Percentiles rank a stretch among this genome's conserved stretches.
phyloP scores from a whole-genome alignment of 148 eudicot genomes.

The Spergularia bocconei region DNA sequence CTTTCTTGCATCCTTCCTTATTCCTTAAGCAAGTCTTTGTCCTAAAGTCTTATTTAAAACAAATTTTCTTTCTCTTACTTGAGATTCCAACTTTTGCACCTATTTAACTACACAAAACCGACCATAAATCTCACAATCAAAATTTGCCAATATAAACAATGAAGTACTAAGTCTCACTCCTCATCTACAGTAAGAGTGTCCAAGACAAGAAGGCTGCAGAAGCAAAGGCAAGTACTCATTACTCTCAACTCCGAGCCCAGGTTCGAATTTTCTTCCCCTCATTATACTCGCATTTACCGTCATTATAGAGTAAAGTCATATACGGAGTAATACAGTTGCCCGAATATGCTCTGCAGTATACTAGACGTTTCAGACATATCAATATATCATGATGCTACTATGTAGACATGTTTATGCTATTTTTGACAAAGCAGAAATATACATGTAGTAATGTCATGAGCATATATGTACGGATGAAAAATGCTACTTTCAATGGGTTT shows the following conservation, averaged over 20 bases:
- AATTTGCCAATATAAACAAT: not conserved
- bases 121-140: not conserved
- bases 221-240: not conserved
- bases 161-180: not conserved
- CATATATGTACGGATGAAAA: too few relatives aligned
- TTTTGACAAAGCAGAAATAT: too few relatives aligned
- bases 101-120: not conserved
- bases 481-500: too few relatives aligned
- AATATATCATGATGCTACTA: too few relatives aligned
- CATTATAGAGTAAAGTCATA: too few relatives aligned
- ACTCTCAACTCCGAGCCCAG: too few relatives aligned
- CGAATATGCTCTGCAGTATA: too few relatives aligned
- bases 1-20: slow-evolving; percentile 2
- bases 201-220: not conserved
- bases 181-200: not conserved
- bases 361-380: too few relatives aligned
- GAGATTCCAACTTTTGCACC: not conserved
- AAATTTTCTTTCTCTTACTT: not conserved
- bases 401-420: too few relatives aligned
- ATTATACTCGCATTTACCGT: not conserved
- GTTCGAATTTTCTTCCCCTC: not conserved
- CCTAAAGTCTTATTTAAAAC: not conserved
- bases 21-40: slow-evolving; percentile 2
- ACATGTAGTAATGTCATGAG: too few relatives aligned
- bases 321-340: too few relatives aligned